Evolutionary conservation across 2,329 filamentous ascomycete species (phyloP), one percentile per base, ranked within the genome.

Genomic region (Claviceps africana): DNA sequence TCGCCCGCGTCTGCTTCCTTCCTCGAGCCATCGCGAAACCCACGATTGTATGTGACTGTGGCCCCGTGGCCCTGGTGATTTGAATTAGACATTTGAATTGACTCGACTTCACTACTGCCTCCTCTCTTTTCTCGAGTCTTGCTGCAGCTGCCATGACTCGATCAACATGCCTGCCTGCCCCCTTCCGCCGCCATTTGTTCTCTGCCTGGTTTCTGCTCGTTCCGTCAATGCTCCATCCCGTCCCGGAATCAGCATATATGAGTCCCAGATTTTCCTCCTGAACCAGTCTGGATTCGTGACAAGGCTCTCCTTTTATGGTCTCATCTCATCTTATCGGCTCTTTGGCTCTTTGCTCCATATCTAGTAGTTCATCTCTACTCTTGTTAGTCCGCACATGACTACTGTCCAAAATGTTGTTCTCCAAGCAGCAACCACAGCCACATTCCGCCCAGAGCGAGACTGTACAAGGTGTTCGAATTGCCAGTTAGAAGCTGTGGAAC

Each of bases 401-500:
- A 56, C 35, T 53, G 35, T 45, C 35, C 55, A 58, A 50, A 52
- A 60, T 60, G 56, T 53, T 59, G 53, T 60, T 60, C 56, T 55
- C 51, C 48, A 60, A 55, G 42, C 45, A 51, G 48, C 56, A 53
- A 45, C 50, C 53, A 30, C 54, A 51, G 47, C 28, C 54, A 47
- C 50, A 54, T n/a, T 42, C 55, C 7, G 11, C 28, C 50, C 52
- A 52, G 49, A 22, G 37, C 39, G 53, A 53, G 21, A 39, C 53
- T 35, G 42, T 51, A 13, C 48, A 52, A 17, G 43, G 28, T 37
- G 48, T 45, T 54, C 54, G 52, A 48, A 51, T 54, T 52, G 57
- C 33, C 56, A 62, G 60, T 58, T 62, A 60, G 60, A 54, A 54
- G 57, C 59, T 62, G 56, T 62, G 60, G 60, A 60, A 57, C 50